These are phyloP conservation scores for Penicillium robsamsonii DNA, from an alignment of 495 filamentous ascomycete genomes.

Conservation along the genomic window DNA sequence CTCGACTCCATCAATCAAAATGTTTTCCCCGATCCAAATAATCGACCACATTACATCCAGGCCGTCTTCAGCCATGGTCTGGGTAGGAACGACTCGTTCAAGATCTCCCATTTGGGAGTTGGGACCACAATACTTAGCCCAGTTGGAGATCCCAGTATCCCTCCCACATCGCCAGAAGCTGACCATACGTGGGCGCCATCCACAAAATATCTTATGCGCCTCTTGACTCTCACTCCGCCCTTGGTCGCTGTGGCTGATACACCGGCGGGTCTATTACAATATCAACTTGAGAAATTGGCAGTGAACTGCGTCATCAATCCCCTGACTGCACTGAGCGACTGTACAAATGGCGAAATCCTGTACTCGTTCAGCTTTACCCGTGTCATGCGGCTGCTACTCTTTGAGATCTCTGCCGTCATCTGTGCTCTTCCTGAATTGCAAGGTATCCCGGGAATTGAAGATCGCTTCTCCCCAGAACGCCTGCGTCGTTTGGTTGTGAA, in stretches of 20 bases:
- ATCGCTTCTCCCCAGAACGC: conserved; percentile 55
- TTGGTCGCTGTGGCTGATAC: conserved; percentile 48
- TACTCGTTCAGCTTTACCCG: conserved; percentile 55
- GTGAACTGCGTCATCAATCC: conserved; percentile 81
- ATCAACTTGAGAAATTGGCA: conserved; percentile 77
- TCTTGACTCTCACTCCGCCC: conserved; percentile 48
- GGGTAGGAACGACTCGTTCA: conserved; percentile 54
- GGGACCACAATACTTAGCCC: conserved; percentile 62
- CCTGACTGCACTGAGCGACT: conserved; percentile 68
- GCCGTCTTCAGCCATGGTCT: conserved; percentile 69
- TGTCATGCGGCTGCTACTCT: conserved; percentile 59
- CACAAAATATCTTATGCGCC: conserved; percentile 50
- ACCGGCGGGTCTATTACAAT: conserved; percentile 42
- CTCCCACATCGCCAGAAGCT: conserved; percentile 17
- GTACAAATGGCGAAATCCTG: conserved; percentile 71
- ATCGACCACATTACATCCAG: conserved; percentile 71
- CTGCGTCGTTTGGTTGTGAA: conserved; percentile 54
- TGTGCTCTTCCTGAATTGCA: conserved; percentile 65
- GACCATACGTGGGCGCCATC: conserved; percentile 38
- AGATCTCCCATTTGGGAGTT: conserved; percentile 60
- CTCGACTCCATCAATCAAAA: conserved; percentile 67
- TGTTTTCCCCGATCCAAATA: conserved; percentile 62
- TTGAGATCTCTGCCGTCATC: conserved; percentile 64
- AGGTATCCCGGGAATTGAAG: conserved; percentile 54
- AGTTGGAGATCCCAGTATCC: conserved; percentile 27